phyloP scores from a whole-genome alignment of 2,329 filamentous ascomycete genomes.

The Chaetomium globosum region DNA sequence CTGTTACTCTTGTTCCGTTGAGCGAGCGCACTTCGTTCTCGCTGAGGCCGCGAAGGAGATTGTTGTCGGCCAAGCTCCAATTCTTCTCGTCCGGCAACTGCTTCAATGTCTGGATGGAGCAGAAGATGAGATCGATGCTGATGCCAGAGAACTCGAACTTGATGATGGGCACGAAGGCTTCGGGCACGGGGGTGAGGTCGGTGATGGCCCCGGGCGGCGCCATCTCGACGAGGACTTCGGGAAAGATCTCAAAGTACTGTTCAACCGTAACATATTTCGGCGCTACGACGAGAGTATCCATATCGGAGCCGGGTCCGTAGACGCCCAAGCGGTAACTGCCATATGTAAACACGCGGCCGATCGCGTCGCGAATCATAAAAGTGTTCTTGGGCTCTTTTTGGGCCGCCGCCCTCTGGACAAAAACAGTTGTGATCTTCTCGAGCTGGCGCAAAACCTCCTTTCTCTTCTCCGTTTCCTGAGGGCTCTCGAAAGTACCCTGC shows the following conservation, averaged over 20 bases:
- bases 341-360: slow-evolving; percentile 93
- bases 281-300: slow-evolving; percentile 90
- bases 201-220: slow-evolving; percentile 77
- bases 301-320: slow-evolving; percentile 93
- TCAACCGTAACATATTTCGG: slow-evolving; percentile 86
- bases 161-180: slow-evolving; percentile 95
- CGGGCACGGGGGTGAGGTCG: slow-evolving; percentile 81
- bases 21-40: slow-evolving; percentile 85
- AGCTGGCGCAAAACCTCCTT: slow-evolving; percentile 73
- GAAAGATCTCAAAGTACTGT: slow-evolving; percentile 91
- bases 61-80: slow-evolving; percentile 79
- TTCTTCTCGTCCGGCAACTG: slow-evolving; percentile 69
- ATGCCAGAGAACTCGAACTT: slow-evolving; percentile 91
- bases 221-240: slow-evolving; percentile 75
- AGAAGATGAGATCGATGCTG: slow-evolving; percentile 92
- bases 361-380: slow-evolving; percentile 76
- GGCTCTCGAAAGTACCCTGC: slow-evolving; percentile 89
- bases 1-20: slow-evolving; percentile 92
- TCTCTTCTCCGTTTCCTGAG: slow-evolving; percentile 79
- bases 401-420: slow-evolving; percentile 78
- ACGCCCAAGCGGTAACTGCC: slow-evolving; percentile 95
- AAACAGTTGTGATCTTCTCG: slow-evolving; percentile 79
- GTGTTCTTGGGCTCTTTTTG: slow-evolving; percentile 72
- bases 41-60: slow-evolving; percentile 80
- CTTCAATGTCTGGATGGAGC: slow-evolving; percentile 69